Conservation (phyloP, 2,329 filamentous ascomycete species). For the Diaporthe sp. region DNA sequence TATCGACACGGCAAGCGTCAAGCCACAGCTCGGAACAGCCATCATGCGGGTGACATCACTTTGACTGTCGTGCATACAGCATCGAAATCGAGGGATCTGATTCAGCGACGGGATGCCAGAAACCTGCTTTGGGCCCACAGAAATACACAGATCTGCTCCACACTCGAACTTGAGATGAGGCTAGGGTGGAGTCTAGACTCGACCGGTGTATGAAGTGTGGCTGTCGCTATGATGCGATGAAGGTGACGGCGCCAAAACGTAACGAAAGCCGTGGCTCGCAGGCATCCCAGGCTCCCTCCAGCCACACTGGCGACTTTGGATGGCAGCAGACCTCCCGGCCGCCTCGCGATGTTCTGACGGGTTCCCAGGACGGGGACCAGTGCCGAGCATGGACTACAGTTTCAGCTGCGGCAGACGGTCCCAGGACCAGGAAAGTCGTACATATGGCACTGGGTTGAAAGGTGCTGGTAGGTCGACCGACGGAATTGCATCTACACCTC, state of each 20-base stretch:
- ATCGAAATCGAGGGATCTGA: constrained; percentile 11
- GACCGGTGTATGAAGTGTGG: constrained; percentile 2
- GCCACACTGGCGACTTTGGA: constrained; percentile 14
- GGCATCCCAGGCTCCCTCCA: constrained; percentile 3
- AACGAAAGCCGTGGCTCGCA: background rate
- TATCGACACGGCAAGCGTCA: constrained; percentile 8
- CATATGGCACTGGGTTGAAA: background rate
- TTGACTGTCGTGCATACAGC: background rate
- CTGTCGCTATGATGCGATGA: constrained; percentile 24
- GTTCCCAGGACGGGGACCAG: background rate
- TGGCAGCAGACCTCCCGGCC: constrained; percentile 22
- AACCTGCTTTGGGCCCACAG: constrained; percentile 31
- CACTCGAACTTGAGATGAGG: constrained; percentile 22
- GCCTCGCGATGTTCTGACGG: background rate
- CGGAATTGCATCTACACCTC: background rate
- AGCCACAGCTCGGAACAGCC: constrained; percentile 27
- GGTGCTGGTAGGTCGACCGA: constrained; percentile 2
- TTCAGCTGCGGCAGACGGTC: constrained; percentile 2
- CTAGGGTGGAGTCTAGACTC: constrained; percentile 16
- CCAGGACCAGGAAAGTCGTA: background rate
- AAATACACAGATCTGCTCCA: constrained; percentile 13
- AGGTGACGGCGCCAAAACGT: background rate
- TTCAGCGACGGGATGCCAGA: constrained; percentile 17
- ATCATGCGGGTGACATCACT: constrained; percentile 32
- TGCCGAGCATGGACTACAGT: constrained; percentile 10